Evolutionary conservation across 2,329 filamentous ascomycete genomes (phyloP).

Genomic region (Daldinia eschscholtzii): DNA sequence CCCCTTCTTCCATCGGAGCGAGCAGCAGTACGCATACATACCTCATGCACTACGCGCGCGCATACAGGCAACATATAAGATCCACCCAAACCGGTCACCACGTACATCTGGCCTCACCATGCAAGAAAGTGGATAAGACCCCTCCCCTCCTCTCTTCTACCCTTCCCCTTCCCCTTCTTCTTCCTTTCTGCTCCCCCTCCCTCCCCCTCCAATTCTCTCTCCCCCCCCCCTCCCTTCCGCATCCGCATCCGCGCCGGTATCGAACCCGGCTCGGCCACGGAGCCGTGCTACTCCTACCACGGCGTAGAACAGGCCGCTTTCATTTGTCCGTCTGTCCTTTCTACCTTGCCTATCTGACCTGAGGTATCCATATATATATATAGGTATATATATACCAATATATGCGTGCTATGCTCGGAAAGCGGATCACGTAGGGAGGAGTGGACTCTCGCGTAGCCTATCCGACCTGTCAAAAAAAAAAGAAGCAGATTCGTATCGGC

Average conservation of each 20-base stretch:
- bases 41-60: background rate
- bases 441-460: background rate
- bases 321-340: too few relatives aligned
- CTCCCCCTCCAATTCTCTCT: too few relatives aligned
- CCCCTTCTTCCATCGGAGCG: too few relatives aligned
- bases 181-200: background rate
- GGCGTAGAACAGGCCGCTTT: background rate
- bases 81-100: conserved; percentile 1
- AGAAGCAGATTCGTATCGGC: background rate
- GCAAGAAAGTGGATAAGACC: background rate
- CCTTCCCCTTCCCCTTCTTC: too few relatives aligned
- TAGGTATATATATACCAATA: background rate
- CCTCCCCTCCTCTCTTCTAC: background rate
- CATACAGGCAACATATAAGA: background rate
- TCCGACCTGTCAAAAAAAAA: background rate
- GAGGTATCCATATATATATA: background rate
- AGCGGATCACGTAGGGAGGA: background rate
- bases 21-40: too few relatives aligned
- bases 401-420: too few relatives aligned
- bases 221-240: background rate
- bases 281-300: background rate
- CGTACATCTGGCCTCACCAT: background rate
- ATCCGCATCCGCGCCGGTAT: background rate
- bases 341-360: background rate
- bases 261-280: conserved; percentile 10